phyloP scores from a whole-genome alignment of 2,329 filamentous ascomycete species.

The Rhynchosporium agropyri region DNA sequence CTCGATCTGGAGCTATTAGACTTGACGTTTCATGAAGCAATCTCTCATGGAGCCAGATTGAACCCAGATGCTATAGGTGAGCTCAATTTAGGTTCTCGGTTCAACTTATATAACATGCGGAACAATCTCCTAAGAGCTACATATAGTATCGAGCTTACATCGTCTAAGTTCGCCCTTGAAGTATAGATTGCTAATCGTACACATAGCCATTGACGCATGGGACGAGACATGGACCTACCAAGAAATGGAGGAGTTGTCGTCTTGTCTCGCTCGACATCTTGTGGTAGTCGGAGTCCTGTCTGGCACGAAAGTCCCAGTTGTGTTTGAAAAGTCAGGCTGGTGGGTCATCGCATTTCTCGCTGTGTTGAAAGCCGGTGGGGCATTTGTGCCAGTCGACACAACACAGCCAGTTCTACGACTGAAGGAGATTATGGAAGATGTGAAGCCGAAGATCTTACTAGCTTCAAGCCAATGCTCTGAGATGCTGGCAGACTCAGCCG shows the following conservation, averaged over 20 bases:
- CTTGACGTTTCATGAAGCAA: slow-evolving; percentile 5
- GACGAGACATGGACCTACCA: slow-evolving; percentile 35
- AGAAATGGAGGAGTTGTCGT: slow-evolving; percentile 35
- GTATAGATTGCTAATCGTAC: neutral
- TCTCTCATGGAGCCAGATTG: neutral
- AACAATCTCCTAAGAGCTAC: neutral
- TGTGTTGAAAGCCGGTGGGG: slow-evolving; percentile 38
- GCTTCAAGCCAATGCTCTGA: neutral
- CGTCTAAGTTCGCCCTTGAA: neutral
- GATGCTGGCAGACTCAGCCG: slow-evolving; percentile 4
- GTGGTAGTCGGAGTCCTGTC: slow-evolving; percentile 22
- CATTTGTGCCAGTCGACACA: slow-evolving; percentile 39
- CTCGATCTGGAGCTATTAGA: neutral
- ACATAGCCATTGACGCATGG: slow-evolving; percentile 28
- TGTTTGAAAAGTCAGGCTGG: slow-evolving; percentile 38
- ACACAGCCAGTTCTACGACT: slow-evolving; percentile 17
- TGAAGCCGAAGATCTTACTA: slow-evolving; percentile 1
- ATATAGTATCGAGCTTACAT: neutral
- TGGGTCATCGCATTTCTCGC: slow-evolving; percentile 38
- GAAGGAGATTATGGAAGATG: slow-evolving; percentile 13
- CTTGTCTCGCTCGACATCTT: slow-evolving; percentile 28
- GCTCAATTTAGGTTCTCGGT: neutral
- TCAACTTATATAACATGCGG: neutral
- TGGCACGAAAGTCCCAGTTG: slow-evolving; percentile 29
- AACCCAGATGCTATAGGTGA: slow-evolving; percentile 4